Evolutionary conservation across 352 stramenopile genomes (phyloP).

Genomic region (Phytophthora ramorum): DNA sequence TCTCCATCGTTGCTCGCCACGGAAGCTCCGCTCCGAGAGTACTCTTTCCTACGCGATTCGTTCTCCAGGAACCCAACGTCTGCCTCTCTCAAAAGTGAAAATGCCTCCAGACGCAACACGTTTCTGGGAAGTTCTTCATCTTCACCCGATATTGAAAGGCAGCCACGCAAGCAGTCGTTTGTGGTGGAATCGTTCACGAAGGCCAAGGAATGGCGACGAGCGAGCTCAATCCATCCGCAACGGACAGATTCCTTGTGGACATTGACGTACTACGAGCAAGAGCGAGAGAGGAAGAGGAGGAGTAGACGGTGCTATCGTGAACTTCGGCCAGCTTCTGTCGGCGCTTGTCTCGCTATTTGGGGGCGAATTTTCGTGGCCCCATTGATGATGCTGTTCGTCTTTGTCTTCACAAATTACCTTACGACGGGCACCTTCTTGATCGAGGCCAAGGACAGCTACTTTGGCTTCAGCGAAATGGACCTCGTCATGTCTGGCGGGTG

Average conservation of each 20-base stretch:
- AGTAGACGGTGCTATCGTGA: conserved; percentile 28
- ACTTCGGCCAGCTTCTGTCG: conserved; percentile 29
- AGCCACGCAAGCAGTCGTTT: conserved; percentile 7
- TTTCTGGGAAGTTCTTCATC: not conserved
- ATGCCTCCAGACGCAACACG: not conserved
- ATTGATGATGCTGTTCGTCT: conserved; percentile 23
- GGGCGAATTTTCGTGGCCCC: conserved; percentile 31
- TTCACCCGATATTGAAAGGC: not conserved
- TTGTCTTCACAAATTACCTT: conserved; percentile 30
- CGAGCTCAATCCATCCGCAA: conserved; percentile 10
- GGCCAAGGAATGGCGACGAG: conserved; percentile 15
- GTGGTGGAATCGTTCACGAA: conserved; percentile 15
- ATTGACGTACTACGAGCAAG: conserved; percentile 27
- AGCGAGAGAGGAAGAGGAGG: conserved; percentile 7
- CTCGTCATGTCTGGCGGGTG: conserved; percentile 35
- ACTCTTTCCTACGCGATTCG: not conserved
- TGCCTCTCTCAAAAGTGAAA: not conserved
- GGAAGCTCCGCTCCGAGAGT: not conserved
- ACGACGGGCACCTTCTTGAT: conserved; percentile 34
- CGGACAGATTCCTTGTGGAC: conserved; percentile 27
- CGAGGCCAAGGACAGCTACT: conserved; percentile 35
- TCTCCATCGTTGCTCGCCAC: conserved; percentile 7
- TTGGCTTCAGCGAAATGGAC: conserved; percentile 35
- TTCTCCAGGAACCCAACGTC: conserved; percentile 2
- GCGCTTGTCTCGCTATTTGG: conserved; percentile 29